These are phyloP conservation scores for Blastobotrys terrestris DNA, from an alignment of 805 yeast genomes.

Conservation along the genomic window DNA sequence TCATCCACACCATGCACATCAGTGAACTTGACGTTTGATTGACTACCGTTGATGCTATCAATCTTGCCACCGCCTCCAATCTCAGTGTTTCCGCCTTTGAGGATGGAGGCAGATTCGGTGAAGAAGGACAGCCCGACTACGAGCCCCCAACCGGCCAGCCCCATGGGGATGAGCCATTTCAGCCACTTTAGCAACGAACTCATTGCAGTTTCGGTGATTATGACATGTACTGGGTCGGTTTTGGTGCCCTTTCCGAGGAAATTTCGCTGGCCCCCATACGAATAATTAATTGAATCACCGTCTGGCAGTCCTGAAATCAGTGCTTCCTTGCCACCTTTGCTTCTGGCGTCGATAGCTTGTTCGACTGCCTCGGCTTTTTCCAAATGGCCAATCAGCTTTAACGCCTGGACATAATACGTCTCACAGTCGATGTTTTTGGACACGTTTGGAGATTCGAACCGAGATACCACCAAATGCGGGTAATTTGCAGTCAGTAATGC, in stretches of 20 bases:
- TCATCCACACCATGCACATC: slow-evolving; percentile 99
- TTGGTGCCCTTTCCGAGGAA: slow-evolving; percentile 24
- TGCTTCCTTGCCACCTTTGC: not conserved
- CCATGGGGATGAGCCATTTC: slow-evolving; percentile 80
- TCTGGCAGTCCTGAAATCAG: not conserved
- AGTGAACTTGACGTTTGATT: slow-evolving; percentile 78
- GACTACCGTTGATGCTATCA: slow-evolving; percentile 75
- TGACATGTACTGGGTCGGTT: slow-evolving; percentile 87
- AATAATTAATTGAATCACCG: not conserved
- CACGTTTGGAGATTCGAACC: slow-evolving; percentile 92
- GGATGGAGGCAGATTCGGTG: slow-evolving; percentile 75
- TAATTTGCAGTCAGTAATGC: slow-evolving; percentile 70
- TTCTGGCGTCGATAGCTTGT: slow-evolving; percentile 36
- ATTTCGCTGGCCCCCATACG: not conserved
- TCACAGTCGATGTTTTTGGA: slow-evolving; percentile 78
- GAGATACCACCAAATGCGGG: slow-evolving; percentile 93
- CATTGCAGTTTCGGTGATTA: slow-evolving; percentile 78
- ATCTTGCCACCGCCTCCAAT: slow-evolving; percentile 46
- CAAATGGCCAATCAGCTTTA: slow-evolving; percentile 67
- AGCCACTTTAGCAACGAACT: slow-evolving; percentile 79
- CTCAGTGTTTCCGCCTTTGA: slow-evolving; percentile 42
- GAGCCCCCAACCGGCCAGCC: slow-evolving; percentile 73
- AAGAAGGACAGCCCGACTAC: slow-evolving; percentile 70
- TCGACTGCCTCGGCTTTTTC: slow-evolving; percentile 71
- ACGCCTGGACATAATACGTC: slow-evolving; percentile 70